These are phyloP conservation scores for Papiliotrema nemorosa DNA, from an alignment of 1,284 basidiomycete genomes.

Conservation along the genomic window DNA sequence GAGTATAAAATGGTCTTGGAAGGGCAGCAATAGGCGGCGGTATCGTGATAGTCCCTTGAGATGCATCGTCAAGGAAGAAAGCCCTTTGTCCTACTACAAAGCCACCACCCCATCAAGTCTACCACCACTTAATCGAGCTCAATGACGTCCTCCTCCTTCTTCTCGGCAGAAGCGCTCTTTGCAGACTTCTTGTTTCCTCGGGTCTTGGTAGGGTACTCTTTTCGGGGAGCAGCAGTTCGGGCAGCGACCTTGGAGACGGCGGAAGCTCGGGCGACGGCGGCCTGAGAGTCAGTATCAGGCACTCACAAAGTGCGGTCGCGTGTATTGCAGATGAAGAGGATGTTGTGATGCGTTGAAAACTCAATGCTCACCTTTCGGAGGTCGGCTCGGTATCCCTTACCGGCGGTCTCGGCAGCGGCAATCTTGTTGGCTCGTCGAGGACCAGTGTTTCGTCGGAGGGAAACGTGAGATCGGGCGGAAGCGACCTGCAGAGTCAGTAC, in stretches of 20 bases:
- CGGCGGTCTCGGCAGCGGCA: slow-evolving; percentile 60
- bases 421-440: slow-evolving; percentile 70
- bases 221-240: slow-evolving; percentile 64
- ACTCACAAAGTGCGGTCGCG: not conserved
- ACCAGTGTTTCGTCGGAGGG: slow-evolving; percentile 68
- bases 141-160: slow-evolving; percentile 43
- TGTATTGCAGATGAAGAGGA: not conserved
- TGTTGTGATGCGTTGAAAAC: not conserved
- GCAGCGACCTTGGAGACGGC: slow-evolving; percentile 67
- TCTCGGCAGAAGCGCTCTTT: slow-evolving; percentile 61
- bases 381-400: slow-evolving; percentile 76
- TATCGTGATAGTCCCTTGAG: no score
- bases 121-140: slow-evolving; percentile 40
- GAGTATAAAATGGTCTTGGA: no score
- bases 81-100: no score
- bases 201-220: slow-evolving; percentile 60
- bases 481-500: slow-evolving; percentile 33
- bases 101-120: no score
- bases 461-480: slow-evolving; percentile 48
- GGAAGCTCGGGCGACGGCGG: slow-evolving; percentile 74
- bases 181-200: slow-evolving; percentile 67
- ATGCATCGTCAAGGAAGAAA: no score
- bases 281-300: slow-evolving; percentile 52
- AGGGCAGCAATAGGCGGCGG: no score
- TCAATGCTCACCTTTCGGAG: slow-evolving; percentile 68